phyloP scores from a whole-genome alignment of 768 basidiomycete genomes.

The Tricholomella constricta region DNA sequence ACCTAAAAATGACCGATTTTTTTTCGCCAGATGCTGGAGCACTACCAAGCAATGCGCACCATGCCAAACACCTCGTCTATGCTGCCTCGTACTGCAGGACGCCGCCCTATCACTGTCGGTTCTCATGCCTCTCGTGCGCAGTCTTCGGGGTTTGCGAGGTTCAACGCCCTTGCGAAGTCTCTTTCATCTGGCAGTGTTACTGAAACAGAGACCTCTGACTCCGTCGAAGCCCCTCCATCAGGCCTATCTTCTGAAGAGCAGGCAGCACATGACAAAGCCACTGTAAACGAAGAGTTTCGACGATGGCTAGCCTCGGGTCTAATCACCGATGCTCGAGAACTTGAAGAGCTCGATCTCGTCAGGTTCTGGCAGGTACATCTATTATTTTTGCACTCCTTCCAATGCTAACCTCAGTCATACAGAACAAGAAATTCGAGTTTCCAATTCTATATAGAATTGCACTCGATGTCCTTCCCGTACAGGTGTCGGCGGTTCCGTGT shows the following conservation, averaged over 20 bases:
- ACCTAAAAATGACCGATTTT: not conserved
- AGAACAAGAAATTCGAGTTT: conserved; percentile 3
- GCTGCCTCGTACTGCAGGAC: not conserved
- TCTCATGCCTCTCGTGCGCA: not conserved
- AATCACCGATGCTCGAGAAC: not conserved
- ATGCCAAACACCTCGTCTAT: not conserved
- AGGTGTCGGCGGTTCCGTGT: conserved; percentile 11
- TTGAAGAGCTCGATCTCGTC: not conserved
- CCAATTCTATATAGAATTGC: conserved; percentile 2
- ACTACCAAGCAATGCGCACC: not conserved
- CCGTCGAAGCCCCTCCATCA: not conserved
- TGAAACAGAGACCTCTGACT: not conserved
- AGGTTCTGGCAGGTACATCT: not conserved
- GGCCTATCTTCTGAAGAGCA: not conserved
- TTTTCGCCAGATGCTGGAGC: conserved; percentile 4
- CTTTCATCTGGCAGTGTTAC: not conserved
- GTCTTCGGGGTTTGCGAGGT: not conserved
- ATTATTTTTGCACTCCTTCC: not conserved
- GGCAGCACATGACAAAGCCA: not conserved
- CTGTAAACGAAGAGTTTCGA: not conserved
- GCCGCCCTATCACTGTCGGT: not conserved
- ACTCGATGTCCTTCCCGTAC: conserved; percentile 10
- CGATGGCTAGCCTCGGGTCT: not conserved
- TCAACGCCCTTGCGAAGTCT: not conserved
- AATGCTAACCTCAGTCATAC: not conserved